phyloP scores from a whole-genome alignment of 257 asterid genomes.

The Solanum etuberosum region DNA sequence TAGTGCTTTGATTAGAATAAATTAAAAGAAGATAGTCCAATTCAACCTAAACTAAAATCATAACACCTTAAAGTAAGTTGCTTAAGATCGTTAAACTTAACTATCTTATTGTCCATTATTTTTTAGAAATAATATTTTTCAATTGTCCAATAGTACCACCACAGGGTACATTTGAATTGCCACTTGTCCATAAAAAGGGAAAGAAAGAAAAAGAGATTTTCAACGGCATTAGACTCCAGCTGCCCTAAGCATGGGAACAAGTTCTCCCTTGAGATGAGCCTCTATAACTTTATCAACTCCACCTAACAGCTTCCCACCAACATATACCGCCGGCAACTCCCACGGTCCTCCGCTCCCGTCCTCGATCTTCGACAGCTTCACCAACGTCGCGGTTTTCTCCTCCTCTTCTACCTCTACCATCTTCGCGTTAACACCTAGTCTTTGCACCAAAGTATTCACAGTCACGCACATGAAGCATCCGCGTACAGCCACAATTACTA shows the following conservation, averaged over 20 bases:
- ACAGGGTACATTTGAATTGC: background rate
- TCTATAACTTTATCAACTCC: constrained; percentile 28
- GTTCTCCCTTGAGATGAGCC: constrained; percentile 34
- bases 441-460: background rate
- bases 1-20: background rate
- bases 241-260: constrained; percentile 45
- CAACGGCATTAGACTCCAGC: constrained; percentile 59
- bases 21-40: background rate
- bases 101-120: background rate
- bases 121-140: background rate
- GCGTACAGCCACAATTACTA: background rate
- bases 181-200: background rate
- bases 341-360: background rate
- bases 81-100: background rate
- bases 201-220: background rate
- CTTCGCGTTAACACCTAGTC: background rate
- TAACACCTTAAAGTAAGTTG: background rate
- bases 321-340: background rate
- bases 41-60: background rate
- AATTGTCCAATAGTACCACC: background rate
- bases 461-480: background rate
- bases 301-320: background rate
- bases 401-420: background rate
- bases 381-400: background rate
- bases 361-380: background rate